Base-by-base conservation (phyloP, 306 rosid species). In the Vachellia pachyceras region DNA sequence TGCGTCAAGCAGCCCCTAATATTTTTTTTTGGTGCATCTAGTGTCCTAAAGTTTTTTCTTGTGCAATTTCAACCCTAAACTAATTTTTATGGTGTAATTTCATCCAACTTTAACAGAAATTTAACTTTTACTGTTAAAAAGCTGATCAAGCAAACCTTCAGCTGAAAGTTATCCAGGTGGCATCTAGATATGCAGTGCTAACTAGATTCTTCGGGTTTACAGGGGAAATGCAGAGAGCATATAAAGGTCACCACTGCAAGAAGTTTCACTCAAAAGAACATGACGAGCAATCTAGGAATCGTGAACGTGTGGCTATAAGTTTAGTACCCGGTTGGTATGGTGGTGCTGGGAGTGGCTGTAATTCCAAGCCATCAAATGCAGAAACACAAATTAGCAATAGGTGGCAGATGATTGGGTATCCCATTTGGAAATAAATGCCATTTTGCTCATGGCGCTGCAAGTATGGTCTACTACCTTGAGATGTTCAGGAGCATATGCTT, bases 341-440 rank as follows among this genome's bases (percentile, higher is more conserved):
- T 22, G 79, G 84, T 10, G 79, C 79, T 40, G 92, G 82, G 2
- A 87, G 77, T 80, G 94, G 92, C 9, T 3, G 85, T 18, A 94
- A 83, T 88, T 80, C 75, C 8, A 96, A 96, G 88, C 99, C 99
- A 33, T 93, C 99, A 0, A 96, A 96, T 84, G 94, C 98, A 98
- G 94, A 96, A 86, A 96, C 99, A 15, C 87, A 98, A 88, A 92
- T 96, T 80, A 94, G 99, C 80, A 96, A 96, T 82, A 96, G 94
- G 84, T 96, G 99, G 99, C 98, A 96, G 85, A 83, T 90, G 90
- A 96, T 98, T 2, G 98, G 98, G 47, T 94, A 96, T 92, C 82
- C 99, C 99, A 4, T 96, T 96, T 76, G 99, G 99, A 46, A 93
- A 80, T 86, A 96, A 96, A 81, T 96, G 99, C 79, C 99, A 96